Base-by-base conservation (phyloP, 768 basidiomycete species). In the Suillus luteus region DNA sequence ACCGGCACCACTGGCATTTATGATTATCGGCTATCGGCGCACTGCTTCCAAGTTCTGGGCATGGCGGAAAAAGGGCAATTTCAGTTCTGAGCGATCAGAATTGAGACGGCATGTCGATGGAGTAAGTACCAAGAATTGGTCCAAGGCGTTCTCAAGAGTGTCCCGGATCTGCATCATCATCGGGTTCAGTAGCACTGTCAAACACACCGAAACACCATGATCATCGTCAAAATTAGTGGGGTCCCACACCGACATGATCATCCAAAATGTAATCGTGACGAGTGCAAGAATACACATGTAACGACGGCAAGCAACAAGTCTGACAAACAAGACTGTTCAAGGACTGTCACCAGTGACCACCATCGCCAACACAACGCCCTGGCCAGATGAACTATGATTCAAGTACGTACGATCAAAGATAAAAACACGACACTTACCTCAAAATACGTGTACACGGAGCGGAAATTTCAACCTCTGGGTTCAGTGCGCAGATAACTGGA, bases 391-490 rank as follows among this genome's bases (percentile, higher is more conserved):
- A 48, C 27, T 38, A 24, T 37, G 37, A 38, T 35, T 54, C 31
- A 48, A 55, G 44, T 62, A 46, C 44, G 35, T 63, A 55, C 66
- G 3, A 41, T 58, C 14, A 27, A 5, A 41, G 24, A 14, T 17
- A 58, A 40, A 15, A 58, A 51, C 63, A 40, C 15, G 43, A 51
- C 44, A 6, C 65, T 57, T 66, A 68, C 71, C 69, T 67, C 43
- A 57, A 41, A 43, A 19, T 43, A 37, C 33, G 15, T 52, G 48
- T 33, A 49, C 15, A 10, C 15, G 15, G 15, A 10, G 27, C 49
- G 49, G 49, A 15, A 51, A 51, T 51, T 17, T 51, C n/a, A 15
- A 51, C 27, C 9, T 17, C 15, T 17, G 27, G 51, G 35, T 51
- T 40, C 62, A 51, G 46, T 62, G 40, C 55, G 33, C 22, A 37